Base-by-base conservation (phyloP, 1,284 basidiomycete genomes). In the Takashimella koratensis region DNA sequence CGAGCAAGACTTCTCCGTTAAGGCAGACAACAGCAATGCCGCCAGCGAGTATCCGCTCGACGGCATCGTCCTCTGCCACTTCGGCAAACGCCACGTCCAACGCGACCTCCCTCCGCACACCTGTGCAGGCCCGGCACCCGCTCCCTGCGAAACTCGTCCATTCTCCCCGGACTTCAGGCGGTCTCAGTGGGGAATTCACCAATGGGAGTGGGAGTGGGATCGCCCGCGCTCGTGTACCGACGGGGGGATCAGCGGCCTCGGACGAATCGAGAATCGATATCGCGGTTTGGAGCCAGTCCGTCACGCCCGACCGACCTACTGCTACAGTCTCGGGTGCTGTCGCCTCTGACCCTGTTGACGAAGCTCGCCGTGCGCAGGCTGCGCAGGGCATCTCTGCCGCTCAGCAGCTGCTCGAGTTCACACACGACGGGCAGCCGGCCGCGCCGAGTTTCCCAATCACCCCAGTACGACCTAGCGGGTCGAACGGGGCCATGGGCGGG, bases 361-460 rank as follows among this genome's bases (percentile, higher is more conserved):
- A 93, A 67, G 88, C 86, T 26, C 76, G 91, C 60, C 82, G 85
- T 44, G 88, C 88, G 2, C 83, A 89, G 55, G 90, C 90, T 2
- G 87, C 88, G 59, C 90, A 93, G 68, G 91, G 90, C 0, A 86
- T 91, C 66, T 90, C 87, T 65, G 87, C 90, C 5, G 91, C 89
- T 2, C 84, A 88, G 67, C 81, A 86, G 53, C 76, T 93, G 40
- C 72, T 91, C 45, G 67, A 72, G 30, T 65, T 65, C 47, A 51
- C 49, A 4, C 63, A 67, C n/a, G 58, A 66, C 39, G 57, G 58
- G 22, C 24, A 49, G 19, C 23, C 43, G 16, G 20, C 43, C 5
- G 11, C 48, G 2, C 23, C 45, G 10, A 48, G 41, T 36, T 58
- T 50, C n/a, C 66, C 54, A 13, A 56, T 59, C 6, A 67, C 58